phyloP scores from a whole-genome alignment of 2,329 filamentous ascomycete species.

The Cadophora malorum region DNA sequence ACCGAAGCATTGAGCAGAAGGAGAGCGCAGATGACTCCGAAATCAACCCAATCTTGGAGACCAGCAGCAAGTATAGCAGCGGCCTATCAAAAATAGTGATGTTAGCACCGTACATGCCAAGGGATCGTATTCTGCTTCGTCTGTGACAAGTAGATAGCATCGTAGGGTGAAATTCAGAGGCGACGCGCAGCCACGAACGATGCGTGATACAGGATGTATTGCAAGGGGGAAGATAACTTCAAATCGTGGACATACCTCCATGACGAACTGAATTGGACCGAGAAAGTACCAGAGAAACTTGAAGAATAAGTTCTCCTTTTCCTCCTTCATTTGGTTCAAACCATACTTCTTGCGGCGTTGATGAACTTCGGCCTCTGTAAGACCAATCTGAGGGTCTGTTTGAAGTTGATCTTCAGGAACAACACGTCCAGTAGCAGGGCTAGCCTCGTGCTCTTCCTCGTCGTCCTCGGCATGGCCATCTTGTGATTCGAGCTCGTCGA shows the following conservation, averaged over 20 bases:
- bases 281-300: slow-evolving; percentile 86
- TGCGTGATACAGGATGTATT: slow-evolving; percentile 21
- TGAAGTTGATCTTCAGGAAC: slow-evolving; percentile 78
- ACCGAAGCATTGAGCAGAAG: slow-evolving; percentile 84
- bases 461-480: slow-evolving; percentile 73
- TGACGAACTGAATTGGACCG: slow-evolving; percentile 91
- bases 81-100: slow-evolving; percentile 44
- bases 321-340: slow-evolving; percentile 89
- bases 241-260: slow-evolving; percentile 69
- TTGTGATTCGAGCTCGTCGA: slow-evolving; percentile 84
- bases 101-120: slow-evolving; percentile 29
- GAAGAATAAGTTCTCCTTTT: slow-evolving; percentile 82
- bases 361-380: slow-evolving; percentile 73
- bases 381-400: slow-evolving; percentile 75
- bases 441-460: slow-evolving; percentile 61
- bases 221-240: slow-evolving; percentile 26
- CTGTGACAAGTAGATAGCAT: background rate
- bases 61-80: slow-evolving; percentile 82
- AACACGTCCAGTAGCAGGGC: slow-evolving; percentile 61
- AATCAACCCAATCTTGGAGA: slow-evolving; percentile 90
- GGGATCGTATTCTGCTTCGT: background rate
- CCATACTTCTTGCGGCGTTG: slow-evolving; percentile 74
- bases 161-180: background rate
- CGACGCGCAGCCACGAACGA: background rate
- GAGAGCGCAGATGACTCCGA: slow-evolving; percentile 86